phyloP scores from a whole-genome alignment of 148 eudicot genomes.

The Selenicereus undatus region DNA sequence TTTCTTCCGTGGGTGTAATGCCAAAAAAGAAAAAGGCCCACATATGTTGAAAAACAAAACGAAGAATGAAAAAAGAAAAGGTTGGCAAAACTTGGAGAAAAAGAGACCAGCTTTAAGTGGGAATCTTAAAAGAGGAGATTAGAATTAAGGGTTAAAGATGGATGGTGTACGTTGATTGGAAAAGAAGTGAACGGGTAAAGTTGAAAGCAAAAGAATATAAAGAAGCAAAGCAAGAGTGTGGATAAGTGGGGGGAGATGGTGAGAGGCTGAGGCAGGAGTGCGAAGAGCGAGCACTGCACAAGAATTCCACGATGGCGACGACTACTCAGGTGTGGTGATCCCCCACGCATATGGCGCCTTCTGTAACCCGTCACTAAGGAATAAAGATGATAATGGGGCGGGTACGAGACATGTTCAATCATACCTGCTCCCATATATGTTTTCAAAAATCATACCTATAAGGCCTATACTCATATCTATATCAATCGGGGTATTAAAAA shows the following conservation, averaged over 20 bases:
- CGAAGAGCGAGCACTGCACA: not conserved
- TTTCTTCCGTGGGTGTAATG: too few relatives aligned
- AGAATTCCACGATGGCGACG: not conserved
- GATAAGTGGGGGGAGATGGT: constrained; percentile 3
- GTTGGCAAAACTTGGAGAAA: too few relatives aligned
- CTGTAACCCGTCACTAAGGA: not conserved
- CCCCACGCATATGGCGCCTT: constrained; percentile 16
- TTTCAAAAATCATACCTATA: too few relatives aligned
- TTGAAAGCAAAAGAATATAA: not conserved
- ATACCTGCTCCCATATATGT: too few relatives aligned
- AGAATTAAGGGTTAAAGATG: too few relatives aligned
- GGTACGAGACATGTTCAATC: too few relatives aligned
- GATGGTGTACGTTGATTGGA: not conserved
- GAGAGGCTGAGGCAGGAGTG: not conserved
- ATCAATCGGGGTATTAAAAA: too few relatives aligned
- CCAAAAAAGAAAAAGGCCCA: too few relatives aligned
- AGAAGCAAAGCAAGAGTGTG: constrained; percentile 3
- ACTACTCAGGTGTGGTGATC: not conserved
- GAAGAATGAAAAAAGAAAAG: too few relatives aligned
- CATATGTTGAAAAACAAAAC: too few relatives aligned
- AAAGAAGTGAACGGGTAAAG: not conserved
- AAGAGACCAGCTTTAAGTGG: not conserved
- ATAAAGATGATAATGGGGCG: too few relatives aligned
- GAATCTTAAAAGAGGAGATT: not conserved
- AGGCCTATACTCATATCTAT: too few relatives aligned